Percentiles rank a stretch among this genome's conserved stretches.
Conservation (phyloP, 192 early-diverging fungal species). For the Cladochytrium replicatum region DNA sequence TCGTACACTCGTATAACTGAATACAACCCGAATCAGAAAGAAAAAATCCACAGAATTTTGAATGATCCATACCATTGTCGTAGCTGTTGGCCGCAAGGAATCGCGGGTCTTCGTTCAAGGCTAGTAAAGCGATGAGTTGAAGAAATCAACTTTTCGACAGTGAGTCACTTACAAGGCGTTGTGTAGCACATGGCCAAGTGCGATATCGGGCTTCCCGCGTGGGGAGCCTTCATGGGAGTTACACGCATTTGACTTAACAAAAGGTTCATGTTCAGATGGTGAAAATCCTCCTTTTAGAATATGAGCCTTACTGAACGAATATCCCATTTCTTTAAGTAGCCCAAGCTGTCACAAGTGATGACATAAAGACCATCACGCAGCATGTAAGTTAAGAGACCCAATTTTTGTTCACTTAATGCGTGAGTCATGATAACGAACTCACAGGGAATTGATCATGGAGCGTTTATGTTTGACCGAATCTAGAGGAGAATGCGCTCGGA, state of each 20-base stretch:
- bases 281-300: too few species aligned
- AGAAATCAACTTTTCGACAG: neutral
- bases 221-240: too few species aligned
- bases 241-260: too few species aligned
- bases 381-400: slow-evolving; percentile 26
- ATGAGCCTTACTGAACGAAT: slow-evolving; percentile 55
- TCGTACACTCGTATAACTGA: slow-evolving; percentile 89
- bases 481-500: slow-evolving; percentile 3
- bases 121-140: too few species aligned
- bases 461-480: slow-evolving; percentile 22
- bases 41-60: neutral
- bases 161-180: neutral
- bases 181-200: neutral
- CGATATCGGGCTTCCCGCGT: too few species aligned
- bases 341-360: slow-evolving; percentile 73
- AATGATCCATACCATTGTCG: slow-evolving; percentile 78
- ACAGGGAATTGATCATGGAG: slow-evolving; percentile 72
- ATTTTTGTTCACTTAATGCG: neutral
- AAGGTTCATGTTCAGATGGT: too few species aligned
- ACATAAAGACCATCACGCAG: slow-evolving; percentile 62
- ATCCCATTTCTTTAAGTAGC: slow-evolving; percentile 91
- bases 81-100: slow-evolving; percentile 89
- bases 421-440: slow-evolving; percentile 11
- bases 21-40: neutral
- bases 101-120: slow-evolving; percentile 52